Evolutionary conservation across 305 asterid species (phyloP).

Genomic region (Solanum hybrid): DNA sequence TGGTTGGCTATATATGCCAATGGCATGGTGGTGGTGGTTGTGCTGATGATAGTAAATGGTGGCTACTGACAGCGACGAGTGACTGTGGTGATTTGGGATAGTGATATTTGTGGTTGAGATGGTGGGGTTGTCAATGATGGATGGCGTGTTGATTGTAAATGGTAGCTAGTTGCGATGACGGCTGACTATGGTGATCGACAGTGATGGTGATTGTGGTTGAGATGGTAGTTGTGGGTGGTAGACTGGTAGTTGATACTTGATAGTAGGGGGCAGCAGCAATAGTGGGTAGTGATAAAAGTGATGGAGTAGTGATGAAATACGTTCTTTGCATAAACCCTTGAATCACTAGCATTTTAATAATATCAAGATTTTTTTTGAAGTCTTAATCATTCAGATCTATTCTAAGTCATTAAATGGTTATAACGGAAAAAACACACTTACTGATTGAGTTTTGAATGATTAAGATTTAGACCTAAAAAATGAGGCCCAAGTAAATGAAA

Average conservation of each 20-base stretch:
- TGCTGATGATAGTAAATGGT: neutral
- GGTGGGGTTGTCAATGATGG: neutral
- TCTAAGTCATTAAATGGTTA: neutral
- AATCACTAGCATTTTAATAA: neutral
- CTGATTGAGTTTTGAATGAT: neutral
- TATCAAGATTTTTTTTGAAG: neutral
- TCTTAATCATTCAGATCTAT: neutral
- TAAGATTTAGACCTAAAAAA: neutral
- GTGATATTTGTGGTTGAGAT: neutral
- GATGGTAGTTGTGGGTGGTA: neutral
- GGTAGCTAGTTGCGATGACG: neutral
- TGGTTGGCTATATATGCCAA: neutral
- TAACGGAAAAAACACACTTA: neutral
- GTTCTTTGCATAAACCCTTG: neutral
- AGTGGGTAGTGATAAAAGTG: neutral
- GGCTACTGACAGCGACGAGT: neutral
- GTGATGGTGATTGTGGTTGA: neutral
- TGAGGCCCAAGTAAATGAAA: neutral
- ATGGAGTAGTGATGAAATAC: neutral
- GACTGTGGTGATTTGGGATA: neutral
- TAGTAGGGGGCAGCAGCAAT: neutral
- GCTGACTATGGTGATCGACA: neutral
- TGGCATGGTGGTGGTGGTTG: neutral
- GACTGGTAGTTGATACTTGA: neutral
- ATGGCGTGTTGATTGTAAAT: neutral